A percentile compares a stretch with the other conserved stretches of the same genome.
phyloP scores from a whole-genome alignment of 169 alveolate genomes.

The Pseudocohnilembus persalinus region DNA sequence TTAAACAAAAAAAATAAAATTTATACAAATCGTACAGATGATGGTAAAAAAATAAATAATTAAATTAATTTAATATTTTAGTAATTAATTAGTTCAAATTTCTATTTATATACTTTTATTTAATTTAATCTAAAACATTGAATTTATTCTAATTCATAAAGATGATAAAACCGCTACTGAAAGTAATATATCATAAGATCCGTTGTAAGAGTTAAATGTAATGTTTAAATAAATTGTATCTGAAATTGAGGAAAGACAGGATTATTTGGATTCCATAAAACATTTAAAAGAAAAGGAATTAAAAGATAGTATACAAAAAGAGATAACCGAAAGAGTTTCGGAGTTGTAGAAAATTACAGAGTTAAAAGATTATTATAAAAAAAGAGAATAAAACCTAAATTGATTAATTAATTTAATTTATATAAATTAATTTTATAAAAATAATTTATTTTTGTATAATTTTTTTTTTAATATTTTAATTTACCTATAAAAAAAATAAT shows the following conservation, averaged over 20 bases:
- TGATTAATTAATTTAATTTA: too few relatives aligned
- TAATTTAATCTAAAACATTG: too few relatives aligned
- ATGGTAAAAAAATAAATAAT: not conserved
- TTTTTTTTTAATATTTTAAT: too few relatives aligned
- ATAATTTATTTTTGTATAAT: too few relatives aligned
- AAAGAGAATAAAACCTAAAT: not conserved
- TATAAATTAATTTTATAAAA: too few relatives aligned
- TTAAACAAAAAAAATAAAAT: slow-evolving; percentile 22
- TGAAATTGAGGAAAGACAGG: slow-evolving; percentile 46
- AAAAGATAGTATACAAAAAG: slow-evolving; percentile 33
- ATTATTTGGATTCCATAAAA: slow-evolving; percentile 22
- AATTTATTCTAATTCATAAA: too few relatives aligned
- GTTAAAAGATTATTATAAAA: slow-evolving; percentile 25
- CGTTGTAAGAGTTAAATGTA: slow-evolving; percentile 30
- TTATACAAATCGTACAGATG: slow-evolving; percentile 14
- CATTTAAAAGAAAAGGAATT: slow-evolving; percentile 35
- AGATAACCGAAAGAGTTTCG: slow-evolving; percentile 42
- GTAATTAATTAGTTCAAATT: too few relatives aligned
- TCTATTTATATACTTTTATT: not conserved
- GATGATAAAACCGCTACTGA: slow-evolving; percentile 19
- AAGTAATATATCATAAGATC: slow-evolving; percentile 33
- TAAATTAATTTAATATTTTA: too few relatives aligned
- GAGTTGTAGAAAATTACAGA: slow-evolving; percentile 40
- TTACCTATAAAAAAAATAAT: too few relatives aligned
- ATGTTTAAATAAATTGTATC: slow-evolving; percentile 23